Base-by-base conservation (phyloP, 164 flowering plant species). In the Aristolochia fimbriata region DNA sequence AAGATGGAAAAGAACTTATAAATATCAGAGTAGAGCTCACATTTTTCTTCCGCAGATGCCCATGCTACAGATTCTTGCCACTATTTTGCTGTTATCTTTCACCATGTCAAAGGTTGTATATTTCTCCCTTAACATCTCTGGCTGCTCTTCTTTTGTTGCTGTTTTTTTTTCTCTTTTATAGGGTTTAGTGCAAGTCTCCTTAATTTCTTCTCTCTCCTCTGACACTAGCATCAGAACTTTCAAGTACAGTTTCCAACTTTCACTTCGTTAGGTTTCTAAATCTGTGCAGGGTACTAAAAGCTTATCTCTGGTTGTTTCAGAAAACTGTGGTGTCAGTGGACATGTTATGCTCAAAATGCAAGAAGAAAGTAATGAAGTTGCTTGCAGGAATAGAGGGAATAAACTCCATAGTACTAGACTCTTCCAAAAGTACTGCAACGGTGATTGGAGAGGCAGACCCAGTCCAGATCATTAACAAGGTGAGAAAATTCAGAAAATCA, bases 241-340 rank as follows among this genome's bases (percentile, higher is more conserved):
- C 37, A 58, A 6, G 61, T 65, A 61, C 60, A 54, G 49, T 48
- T 58, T n/a, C 20, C 43, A 25, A 31, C 13, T 63, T 55, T 43
- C 15, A 22, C 57, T 43, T 2, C 58, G 51, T 41, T 55, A 13
- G 61, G 27, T 48, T 53, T 49, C 43, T 37, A 7, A 6, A 37
- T 37, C 4, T 37, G 43, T 37, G 43, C 43, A 10, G 43, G 8
- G 65, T 59, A 71, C 70, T 58, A 14, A 59, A 24, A 57, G 33
- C 51, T 76, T 27, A 27, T 73, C 69, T 54, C 67, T 58, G 20
- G 31, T 74, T 66, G 43, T 65, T 77, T 78, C 85, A 83, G 88
- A 81, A 76, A 81, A 77, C 78, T 15, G 65, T 81, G 19, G 76
- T 83, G 81, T 75, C 82, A 74, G 85, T 83, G 70, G 76, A 76